Evolutionary conservation across 2,329 filamentous ascomycete species (phyloP), one percentile per base, ranked within the genome.

Genomic region (Fonsecaea pugnacius): DNA sequence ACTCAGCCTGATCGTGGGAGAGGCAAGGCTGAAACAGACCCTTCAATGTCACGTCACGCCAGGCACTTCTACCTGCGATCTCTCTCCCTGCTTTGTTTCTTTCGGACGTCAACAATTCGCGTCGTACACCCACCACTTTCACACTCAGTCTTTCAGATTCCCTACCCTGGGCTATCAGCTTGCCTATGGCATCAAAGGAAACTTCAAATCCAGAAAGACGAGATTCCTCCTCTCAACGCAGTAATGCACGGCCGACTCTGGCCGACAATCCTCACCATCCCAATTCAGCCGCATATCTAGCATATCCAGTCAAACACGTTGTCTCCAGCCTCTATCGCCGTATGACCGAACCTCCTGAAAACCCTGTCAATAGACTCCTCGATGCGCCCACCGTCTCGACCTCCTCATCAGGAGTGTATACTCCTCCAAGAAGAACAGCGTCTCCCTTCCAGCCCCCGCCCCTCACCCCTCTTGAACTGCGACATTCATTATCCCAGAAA

Each of bases 381-480:
- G 69, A 71, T 48, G 71, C 71, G 9, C 68, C 70, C 50, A 61
- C 73, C 67, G 51, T 65, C 54, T 62, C 70, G 21, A 65, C 70
- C 14, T 60, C 68, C 16, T 62, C 68, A 43, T 67, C 70, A 27
- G 83, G 84, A 58, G 83, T 89, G 67, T 91, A 87, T 76, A 82
- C 81, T 27, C 84, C 86, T 53, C 80, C 79, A 8, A 79, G 81
- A 62, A 86, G 91, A 69, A 87, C 85, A 59, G 84, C 85, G 6
- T 92, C 90, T 12, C 92, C 92, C 1, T 92, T 96, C 76, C 90
- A 92, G 70, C 92, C 92, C 1, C 94, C 94, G 10, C 93, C 93
- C 0, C 85, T 98, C 56, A 93, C 94, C 62, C 91, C 94, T 0
- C 79, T 98, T 24, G 81, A 84, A 4, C 83, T 98, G 38, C 64